These are phyloP conservation scores for Lepidium sativum DNA, from an alignment of 345 rosid genomes.

Conservation along the genomic window DNA sequence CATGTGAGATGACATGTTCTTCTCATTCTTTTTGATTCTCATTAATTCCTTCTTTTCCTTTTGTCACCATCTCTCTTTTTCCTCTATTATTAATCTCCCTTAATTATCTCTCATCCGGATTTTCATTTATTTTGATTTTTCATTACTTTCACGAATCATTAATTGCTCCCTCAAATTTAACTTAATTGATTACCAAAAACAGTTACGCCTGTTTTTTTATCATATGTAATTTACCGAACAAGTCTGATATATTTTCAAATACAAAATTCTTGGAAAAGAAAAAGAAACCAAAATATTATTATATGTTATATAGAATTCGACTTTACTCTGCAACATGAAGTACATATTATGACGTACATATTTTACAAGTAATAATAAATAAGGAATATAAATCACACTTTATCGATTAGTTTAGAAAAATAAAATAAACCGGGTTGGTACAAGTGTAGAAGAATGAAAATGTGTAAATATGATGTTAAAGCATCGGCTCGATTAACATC, in stretches of 20 bases:
- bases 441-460: no score
- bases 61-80: slow-evolving; percentile 27
- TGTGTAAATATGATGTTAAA: no score
- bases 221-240: neutral
- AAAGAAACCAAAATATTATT: no score
- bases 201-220: neutral
- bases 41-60: neutral
- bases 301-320: no score
- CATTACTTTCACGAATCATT: slow-evolving; percentile 3
- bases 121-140: neutral
- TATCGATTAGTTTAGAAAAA: no score
- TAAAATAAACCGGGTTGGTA: neutral
- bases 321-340: no score
- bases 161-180: neutral
- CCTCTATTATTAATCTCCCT: slow-evolving; percentile 15
- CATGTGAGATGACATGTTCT: slow-evolving; percentile 24
- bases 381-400: no score
- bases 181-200: neutral
- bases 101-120: neutral
- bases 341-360: no score
- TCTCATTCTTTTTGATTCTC: slow-evolving; percentile 9
- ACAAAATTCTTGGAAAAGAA: no score
- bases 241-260: no score
- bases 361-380: no score
- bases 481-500: no score